A percentile compares a stretch with the other conserved stretches of the same genome.
Evolutionary conservation across 805 yeast species (phyloP).

Genomic region (Pichia insulana): DNA sequence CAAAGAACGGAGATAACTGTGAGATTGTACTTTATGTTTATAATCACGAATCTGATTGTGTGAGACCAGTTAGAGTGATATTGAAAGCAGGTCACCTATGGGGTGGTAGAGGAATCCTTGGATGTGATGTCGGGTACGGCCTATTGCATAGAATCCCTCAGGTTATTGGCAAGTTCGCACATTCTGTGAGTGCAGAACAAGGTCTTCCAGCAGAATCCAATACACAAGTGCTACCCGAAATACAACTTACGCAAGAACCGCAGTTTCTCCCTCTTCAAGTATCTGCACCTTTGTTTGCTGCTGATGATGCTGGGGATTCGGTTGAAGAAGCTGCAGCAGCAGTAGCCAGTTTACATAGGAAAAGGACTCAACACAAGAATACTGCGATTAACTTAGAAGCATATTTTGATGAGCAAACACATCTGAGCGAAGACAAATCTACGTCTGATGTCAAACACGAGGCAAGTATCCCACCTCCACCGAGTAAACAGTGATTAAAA

Average conservation of each 20-base stretch:
- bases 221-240: background rate
- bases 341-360: slow-evolving; percentile 4
- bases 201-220: slow-evolving; percentile 11
- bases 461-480: slow-evolving; percentile 7
- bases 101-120: slow-evolving; percentile 81
- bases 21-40: slow-evolving; percentile 59
- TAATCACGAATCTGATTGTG: slow-evolving; percentile 77
- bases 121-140: slow-evolving; percentile 95
- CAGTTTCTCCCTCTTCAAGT: slow-evolving; percentile 6
- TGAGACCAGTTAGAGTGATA: slow-evolving; percentile 62
- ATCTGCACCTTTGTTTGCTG: slow-evolving; percentile 5
- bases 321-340: slow-evolving; percentile 7
- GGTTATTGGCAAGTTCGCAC: slow-evolving; percentile 35
- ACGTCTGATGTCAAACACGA: too few species aligned
- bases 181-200: slow-evolving; percentile 10
- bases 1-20: slow-evolving; percentile 12
- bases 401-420: slow-evolving; percentile 35
- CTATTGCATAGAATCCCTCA: slow-evolving; percentile 67
- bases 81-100: slow-evolving; percentile 64
- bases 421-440: slow-evolving; percentile 26
- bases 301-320: slow-evolving; percentile 2
- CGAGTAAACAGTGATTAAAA: background rate
- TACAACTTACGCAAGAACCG: slow-evolving; percentile 5
- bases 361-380: slow-evolving; percentile 2
- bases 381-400: slow-evolving; percentile 25